Evolutionary conservation across 78 protist genomes (phyloP), one percentile per base, ranked within the genome.

Genomic region (Protostelium mycophagum): DNA sequence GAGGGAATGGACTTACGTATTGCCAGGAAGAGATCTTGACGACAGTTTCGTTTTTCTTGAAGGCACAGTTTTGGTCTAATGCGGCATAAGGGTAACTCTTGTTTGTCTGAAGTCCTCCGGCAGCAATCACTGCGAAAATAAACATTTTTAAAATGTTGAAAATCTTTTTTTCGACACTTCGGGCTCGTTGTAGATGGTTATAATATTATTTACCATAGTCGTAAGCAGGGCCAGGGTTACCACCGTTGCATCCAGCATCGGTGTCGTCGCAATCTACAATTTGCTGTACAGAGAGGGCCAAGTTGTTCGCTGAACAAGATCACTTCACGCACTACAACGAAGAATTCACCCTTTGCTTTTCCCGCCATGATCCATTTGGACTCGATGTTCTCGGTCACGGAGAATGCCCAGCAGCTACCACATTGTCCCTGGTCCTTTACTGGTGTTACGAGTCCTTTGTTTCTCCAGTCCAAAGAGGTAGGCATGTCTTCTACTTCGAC

Each of bases 191-290:
- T n/a, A n/a, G n/a, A n/a, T n/a, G n/a, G n/a, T n/a, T n/a, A n/a
- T n/a, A n/a, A n/a, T n/a, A n/a, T n/a, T 1, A 1, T 51, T 16
- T 16, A 34, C 83, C 38, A 31, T 95, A 95, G 28, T 95, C 83
- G 87, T 90, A 92, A 16, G 93, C 96, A 29, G 88, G 83, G 16
- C 9, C 28, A 35, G 96, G 92, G 83, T 92, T 88, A 85, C 96
- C 96, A 29, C 96, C 96, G 51, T 92, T 91, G 88, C 96, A 95
- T 36, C 93, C 93, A 16, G 89, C 91, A 88, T 87, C 95, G 28
- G 25, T 16, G 25, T 85, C 85, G 38, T 91, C 95, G 84, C 96
- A 95, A 63, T 90, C 93, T 25, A 91, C 93, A 25, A 88, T 83
- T 88, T 95, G 96, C 90, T 95, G 96, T 39, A 88, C 91, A 16